phyloP scores from a whole-genome alignment of 2,329 filamentous ascomycete genomes.

The Periconia digitata region DNA sequence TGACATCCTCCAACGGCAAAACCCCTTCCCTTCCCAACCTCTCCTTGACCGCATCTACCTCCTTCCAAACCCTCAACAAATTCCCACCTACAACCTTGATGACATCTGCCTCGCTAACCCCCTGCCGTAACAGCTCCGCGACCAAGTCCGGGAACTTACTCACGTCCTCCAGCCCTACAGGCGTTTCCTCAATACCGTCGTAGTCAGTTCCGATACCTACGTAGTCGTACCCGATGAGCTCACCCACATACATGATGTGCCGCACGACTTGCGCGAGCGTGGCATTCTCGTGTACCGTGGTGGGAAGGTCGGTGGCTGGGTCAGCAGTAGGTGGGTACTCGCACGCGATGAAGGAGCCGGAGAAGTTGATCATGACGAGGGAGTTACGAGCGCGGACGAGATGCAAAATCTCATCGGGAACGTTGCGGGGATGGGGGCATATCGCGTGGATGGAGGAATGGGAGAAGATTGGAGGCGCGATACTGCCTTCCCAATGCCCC shows the following conservation, averaged over 20 bases:
- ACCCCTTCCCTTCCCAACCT: constrained; percentile 58
- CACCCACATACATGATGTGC: constrained; percentile 81
- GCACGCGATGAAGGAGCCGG: constrained; percentile 81
- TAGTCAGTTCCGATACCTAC: constrained; percentile 90
- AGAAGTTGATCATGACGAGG: constrained; percentile 90
- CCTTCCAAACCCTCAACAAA: constrained; percentile 78
- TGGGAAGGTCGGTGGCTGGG: constrained; percentile 54
- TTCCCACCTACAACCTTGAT: constrained; percentile 79
- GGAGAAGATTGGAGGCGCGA: constrained; percentile 83
- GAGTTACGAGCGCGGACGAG: constrained; percentile 73
- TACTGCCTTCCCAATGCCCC: constrained; percentile 71
- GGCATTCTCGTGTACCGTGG: constrained; percentile 66
- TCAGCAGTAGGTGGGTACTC: constrained; percentile 56
- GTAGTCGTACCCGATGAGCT: constrained; percentile 81
- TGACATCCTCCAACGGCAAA: constrained; percentile 48
- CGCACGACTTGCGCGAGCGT: constrained; percentile 76
- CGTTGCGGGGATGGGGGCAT: constrained; percentile 88
- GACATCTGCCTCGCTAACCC: constrained; percentile 73
- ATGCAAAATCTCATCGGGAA: constrained; percentile 78
- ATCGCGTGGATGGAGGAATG: constrained; percentile 81
- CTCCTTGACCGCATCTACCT: constrained; percentile 71
- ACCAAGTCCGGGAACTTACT: constrained; percentile 79
- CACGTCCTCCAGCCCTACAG: constrained; percentile 79
- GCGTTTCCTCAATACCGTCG: constrained; percentile 71
- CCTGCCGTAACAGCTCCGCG: constrained; percentile 70